Percentiles rank a stretch among this genome's conserved stretches.
phyloP scores from a whole-genome alignment of 1,284 basidiomycete species.

The Wallemia hederae region DNA sequence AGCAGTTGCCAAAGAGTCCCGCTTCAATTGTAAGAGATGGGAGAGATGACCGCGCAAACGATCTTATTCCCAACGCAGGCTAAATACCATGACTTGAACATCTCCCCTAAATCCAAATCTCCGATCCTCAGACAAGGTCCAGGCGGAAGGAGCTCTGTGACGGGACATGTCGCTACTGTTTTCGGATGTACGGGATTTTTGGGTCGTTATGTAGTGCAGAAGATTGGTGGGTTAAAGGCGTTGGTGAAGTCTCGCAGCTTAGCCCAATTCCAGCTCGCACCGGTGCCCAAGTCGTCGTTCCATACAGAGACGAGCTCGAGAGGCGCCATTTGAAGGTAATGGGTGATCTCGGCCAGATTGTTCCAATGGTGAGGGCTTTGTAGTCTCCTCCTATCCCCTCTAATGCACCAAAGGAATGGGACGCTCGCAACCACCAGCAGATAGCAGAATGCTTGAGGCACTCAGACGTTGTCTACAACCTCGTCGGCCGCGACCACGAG shows the following conservation, averaged over 20 bases:
- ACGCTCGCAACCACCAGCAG: constrained; percentile 55
- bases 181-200: constrained; percentile 93
- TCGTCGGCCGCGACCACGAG: constrained; percentile 64
- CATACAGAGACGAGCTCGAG: constrained; percentile 87
- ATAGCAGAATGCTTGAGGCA: constrained; percentile 82
- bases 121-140: constrained; percentile 42
- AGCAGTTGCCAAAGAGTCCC: not conserved
- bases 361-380: constrained; percentile 41
- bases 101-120: not conserved
- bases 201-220: constrained; percentile 73
- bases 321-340: constrained; percentile 68
- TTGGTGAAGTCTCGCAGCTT: constrained; percentile 2
- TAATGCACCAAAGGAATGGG: constrained; percentile 45
- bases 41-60: not conserved
- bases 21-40: not conserved
- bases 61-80: not conserved
- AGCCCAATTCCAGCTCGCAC: constrained; percentile 30
- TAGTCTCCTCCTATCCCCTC: constrained; percentile 1
- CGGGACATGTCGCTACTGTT: constrained; percentile 75
- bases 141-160: constrained; percentile 57
- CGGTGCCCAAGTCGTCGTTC: constrained; percentile 80
- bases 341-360: constrained; percentile 91
- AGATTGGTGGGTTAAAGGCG: constrained; percentile 33
- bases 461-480: constrained; percentile 91
- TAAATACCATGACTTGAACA: not conserved